phyloP scores from a whole-genome alignment of 805 yeast genomes.

The Cyberlindnera euphorbiiphila region DNA sequence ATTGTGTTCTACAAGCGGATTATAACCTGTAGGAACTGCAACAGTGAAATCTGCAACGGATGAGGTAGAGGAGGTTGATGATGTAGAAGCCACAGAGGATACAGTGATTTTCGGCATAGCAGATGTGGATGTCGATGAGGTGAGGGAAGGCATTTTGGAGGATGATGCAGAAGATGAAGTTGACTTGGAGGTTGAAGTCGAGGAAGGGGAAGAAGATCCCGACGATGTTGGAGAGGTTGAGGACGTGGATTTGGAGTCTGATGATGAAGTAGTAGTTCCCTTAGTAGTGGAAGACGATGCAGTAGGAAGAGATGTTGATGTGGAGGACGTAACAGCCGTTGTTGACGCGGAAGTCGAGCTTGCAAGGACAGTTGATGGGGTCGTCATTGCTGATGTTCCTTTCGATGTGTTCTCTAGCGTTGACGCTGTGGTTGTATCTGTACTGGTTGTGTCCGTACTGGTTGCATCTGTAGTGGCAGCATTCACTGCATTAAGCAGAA shows the following conservation, averaged over 20 bases:
- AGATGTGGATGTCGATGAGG: background rate
- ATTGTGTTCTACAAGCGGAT: slow-evolving; percentile 53
- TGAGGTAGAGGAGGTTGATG: slow-evolving; percentile 11
- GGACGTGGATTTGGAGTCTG: slow-evolving; percentile 1
- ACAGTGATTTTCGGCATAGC: slow-evolving; percentile 8
- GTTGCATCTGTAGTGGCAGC: no score
- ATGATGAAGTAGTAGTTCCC: slow-evolving; percentile 3
- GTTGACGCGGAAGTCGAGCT: background rate
- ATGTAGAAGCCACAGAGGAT: no score
- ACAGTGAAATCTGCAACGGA: slow-evolving; percentile 20
- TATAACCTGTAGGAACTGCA: slow-evolving; percentile 29
- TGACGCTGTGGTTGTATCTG: no score
- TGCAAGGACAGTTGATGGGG: no score
- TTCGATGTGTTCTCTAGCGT: no score
- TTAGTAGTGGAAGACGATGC: no score
- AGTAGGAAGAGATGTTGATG: slow-evolving; percentile 1
- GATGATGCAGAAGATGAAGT: background rate
- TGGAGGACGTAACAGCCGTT: background rate
- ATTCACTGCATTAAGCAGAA: no score
- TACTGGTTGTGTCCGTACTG: no score
- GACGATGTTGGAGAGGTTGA: background rate
- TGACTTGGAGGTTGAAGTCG: background rate
- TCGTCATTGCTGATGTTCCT: no score
- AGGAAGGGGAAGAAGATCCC: background rate
- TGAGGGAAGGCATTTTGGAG: background rate